phyloP scores from a whole-genome alignment of 2,329 filamentous ascomycete genomes.

The Lithohypha guttulata region DNA sequence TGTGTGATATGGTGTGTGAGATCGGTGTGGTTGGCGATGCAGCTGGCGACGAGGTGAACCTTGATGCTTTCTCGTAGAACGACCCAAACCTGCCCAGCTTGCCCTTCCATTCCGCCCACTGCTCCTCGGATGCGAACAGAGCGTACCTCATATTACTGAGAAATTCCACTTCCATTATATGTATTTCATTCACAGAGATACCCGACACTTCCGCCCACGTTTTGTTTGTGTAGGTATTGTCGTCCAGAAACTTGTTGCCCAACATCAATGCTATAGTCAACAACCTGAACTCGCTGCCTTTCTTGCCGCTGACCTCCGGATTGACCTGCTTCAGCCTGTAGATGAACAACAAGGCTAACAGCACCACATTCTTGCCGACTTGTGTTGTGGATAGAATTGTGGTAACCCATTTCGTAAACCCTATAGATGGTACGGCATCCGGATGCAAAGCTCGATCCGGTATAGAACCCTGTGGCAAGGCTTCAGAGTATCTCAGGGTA shows the following conservation, averaged over 20 bases:
- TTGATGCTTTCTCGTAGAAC: slow-evolving; percentile 64
- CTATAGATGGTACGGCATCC: slow-evolving; percentile 64
- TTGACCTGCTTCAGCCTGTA: slow-evolving; percentile 87
- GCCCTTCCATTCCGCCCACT: slow-evolving; percentile 81
- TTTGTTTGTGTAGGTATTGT: slow-evolving; percentile 99
- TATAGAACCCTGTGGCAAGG: slow-evolving; percentile 34
- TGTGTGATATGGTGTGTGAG: slow-evolving; percentile 28
- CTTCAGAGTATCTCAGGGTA: slow-evolving; percentile 63
- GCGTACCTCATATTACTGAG: slow-evolving; percentile 97
- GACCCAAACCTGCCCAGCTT: slow-evolving; percentile 73
- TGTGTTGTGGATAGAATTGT: slow-evolving; percentile 87
- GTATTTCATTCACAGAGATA: slow-evolving; percentile 87
- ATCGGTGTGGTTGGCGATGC: slow-evolving; percentile 20
- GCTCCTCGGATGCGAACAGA: slow-evolving; percentile 69
- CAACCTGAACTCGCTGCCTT: slow-evolving; percentile 84
- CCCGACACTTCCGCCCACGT: slow-evolving; percentile 97
- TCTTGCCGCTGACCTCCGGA: slow-evolving; percentile 76
- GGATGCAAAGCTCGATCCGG: slow-evolving; percentile 47
- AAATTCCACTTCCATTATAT: slow-evolving; percentile 99
- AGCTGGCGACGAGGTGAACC: slow-evolving; percentile 27
- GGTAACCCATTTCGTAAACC: slow-evolving; percentile 89
- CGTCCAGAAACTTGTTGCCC: slow-evolving; percentile 96
- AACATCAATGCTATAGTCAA: slow-evolving; percentile 94
- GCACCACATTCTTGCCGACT: slow-evolving; percentile 88
- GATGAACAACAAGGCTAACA: slow-evolving; percentile 83